Percentiles rank a stretch among this genome's conserved stretches.
phyloP scores from a whole-genome alignment of 2,329 filamentous ascomycete genomes.

The Colletotrichum orbiculare region DNA sequence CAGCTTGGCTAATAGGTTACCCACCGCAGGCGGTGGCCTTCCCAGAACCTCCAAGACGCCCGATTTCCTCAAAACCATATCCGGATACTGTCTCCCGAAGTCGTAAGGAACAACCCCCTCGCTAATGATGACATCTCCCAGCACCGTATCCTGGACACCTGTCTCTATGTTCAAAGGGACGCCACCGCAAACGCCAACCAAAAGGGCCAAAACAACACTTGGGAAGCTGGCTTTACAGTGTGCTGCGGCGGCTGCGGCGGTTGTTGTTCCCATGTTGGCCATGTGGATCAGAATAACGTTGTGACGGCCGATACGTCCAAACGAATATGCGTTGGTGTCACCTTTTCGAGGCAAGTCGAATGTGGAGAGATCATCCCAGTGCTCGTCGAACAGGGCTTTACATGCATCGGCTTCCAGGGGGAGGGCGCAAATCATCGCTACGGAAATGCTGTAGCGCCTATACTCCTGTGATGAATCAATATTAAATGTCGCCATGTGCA shows the following conservation, averaged over 20 bases:
- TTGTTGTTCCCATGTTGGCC: conserved; percentile 44
- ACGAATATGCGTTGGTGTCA: conserved; percentile 44
- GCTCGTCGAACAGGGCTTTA: conserved; percentile 40
- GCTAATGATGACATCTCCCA: conserved; percentile 50
- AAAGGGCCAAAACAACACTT: conserved; percentile 46
- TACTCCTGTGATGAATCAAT: not conserved
- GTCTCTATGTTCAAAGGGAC: conserved; percentile 39
- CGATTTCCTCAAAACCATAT: conserved; percentile 42
- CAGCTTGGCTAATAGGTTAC: conserved; percentile 38
- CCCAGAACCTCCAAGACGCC: conserved; percentile 42
- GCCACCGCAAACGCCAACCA: conserved; percentile 55
- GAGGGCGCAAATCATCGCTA: conserved; percentile 45
- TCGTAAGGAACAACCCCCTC: conserved; percentile 43
- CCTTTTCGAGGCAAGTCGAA: conserved; percentile 29
- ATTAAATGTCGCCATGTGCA: no score
- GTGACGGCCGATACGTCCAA: conserved; percentile 41
- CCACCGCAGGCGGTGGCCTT: conserved; percentile 43
- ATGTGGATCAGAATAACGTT: conserved; percentile 44
- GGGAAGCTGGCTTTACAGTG: conserved; percentile 48
- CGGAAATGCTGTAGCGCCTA: conserved; percentile 18
- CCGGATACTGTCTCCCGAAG: conserved; percentile 41
- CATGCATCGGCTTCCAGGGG: conserved; percentile 41
- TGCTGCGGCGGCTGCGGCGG: conserved; percentile 40
- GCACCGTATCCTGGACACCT: conserved; percentile 33
- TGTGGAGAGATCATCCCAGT: conserved; percentile 39